A percentile compares a stretch with the other conserved stretches of the same genome.
phyloP scores from a whole-genome alignment of 768 basidiomycete species.

The Xerocomellus amylosporus region DNA sequence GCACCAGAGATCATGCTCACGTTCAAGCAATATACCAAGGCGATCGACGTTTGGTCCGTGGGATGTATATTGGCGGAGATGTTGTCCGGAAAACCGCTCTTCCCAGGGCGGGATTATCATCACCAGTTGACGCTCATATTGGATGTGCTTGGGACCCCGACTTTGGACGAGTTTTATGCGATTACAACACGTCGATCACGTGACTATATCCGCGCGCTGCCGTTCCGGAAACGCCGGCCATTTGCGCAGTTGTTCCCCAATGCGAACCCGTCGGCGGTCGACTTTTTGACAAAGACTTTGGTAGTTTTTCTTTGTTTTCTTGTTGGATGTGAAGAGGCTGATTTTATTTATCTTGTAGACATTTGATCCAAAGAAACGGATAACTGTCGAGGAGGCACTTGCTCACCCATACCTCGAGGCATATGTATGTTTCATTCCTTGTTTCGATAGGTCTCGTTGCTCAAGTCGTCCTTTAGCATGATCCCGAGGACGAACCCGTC shows the following conservation, averaged over 20 bases:
- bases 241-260: constrained; percentile 89
- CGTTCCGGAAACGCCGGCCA: constrained; percentile 84
- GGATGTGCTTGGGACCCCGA: constrained; percentile 95
- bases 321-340: neutral
- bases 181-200: constrained; percentile 90
- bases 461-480: constrained; percentile 53
- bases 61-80: constrained; percentile 93
- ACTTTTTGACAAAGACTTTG: constrained; percentile 82
- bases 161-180: constrained; percentile 95
- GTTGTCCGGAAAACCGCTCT: constrained; percentile 94
- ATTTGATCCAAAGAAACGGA: constrained; percentile 96
- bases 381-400: constrained; percentile 90
- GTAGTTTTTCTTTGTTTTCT: constrained; percentile 38
- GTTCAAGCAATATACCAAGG: constrained; percentile 97
- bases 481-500: constrained; percentile 94
- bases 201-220: constrained; percentile 92
- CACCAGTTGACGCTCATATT: constrained; percentile 94
- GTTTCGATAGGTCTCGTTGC: neutral
- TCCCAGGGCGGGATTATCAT: constrained; percentile 96
- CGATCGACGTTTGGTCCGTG: constrained; percentile 88
- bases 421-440: constrained; percentile 53
- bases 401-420: constrained; percentile 95
- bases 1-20: constrained; percentile 99
- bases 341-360: constrained; percentile 48
- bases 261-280: constrained; percentile 74